Evolutionary conservation across 768 basidiomycete species (phyloP), one percentile per base, ranked within the genome.

Genomic region (Suillus subluteus): DNA sequence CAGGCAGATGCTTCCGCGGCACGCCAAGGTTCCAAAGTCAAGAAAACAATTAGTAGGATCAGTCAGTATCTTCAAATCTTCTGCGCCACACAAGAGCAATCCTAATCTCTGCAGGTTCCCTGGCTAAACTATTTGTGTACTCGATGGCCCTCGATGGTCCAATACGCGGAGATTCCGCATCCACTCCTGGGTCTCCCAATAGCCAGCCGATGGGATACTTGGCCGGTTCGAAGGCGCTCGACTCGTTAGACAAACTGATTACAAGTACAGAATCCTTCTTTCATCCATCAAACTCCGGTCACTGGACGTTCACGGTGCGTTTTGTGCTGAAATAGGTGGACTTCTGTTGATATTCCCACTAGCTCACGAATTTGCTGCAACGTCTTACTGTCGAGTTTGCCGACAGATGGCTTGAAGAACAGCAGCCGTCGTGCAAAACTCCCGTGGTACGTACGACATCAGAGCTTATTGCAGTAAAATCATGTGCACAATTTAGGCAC

Each of bases 191-290:
- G 54, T 80, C 80, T 67, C 85, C 79, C 64, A 83, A 78, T 62
- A 81, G 76, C 30, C 76, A 75, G 64, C 82, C 82, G 68, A 77
- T 67, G 37, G 88, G 87, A 26, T 93, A 84, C 74, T 78, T 94
- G 37, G 95, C 88, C 0, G 97, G 97, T 18, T 95, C 92, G 2
- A 91, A 86, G 73, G 93, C 96, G 23, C 82, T 99, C 66, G 94
- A 97, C 71, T 90, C 94, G 16, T 81, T 99, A 35, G 92, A 94
- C 70, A 89, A 89, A 70, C 79, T 99, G 50, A 87, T 99, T 67
- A 96, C 94, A 16, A 96, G 94, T 71, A 94, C 92, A 7, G 97
- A 99, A 74, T 89, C 91, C 0, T 97, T 92, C 82, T 99, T 98
- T 79, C 97, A 99, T 76, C 97, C 97, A 2, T 94, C 93, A 4